Conservation (phyloP, 1,284 basidiomycete genomes). For the Malassezia globosa region DNA sequence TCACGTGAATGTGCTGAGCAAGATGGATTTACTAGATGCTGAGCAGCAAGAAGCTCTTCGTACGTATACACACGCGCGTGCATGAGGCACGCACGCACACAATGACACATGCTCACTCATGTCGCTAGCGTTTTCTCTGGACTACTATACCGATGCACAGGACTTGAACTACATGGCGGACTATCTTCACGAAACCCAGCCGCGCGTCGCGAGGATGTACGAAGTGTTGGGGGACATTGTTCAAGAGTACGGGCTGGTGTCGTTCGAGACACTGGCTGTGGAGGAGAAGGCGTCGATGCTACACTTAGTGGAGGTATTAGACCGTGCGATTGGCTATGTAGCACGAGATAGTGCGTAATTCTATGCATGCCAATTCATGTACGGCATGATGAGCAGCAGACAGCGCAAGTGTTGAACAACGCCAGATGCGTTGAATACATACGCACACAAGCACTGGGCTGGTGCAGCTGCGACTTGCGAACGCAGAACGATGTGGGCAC, state of each 20-base stretch:
- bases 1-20: constrained; percentile 91
- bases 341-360: constrained; percentile 3
- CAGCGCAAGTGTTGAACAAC: too few species aligned
- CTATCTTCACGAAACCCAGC: constrained; percentile 9
- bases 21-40: constrained; percentile 67
- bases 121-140: constrained; percentile 70
- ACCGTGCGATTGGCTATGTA: constrained; percentile 42
- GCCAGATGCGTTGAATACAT: too few species aligned
- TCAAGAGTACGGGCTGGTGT: constrained; percentile 86
- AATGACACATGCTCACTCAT: neutral
- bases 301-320: constrained; percentile 32
- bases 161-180: constrained; percentile 81
- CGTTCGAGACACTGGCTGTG: constrained; percentile 82
- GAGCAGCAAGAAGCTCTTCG: constrained; percentile 23
- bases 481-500: too few species aligned
- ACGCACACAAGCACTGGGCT: too few species aligned
- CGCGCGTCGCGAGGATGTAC: constrained; percentile 54
- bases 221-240: constrained; percentile 79
- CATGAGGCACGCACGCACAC: too few species aligned
- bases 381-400: neutral
- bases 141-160: constrained; percentile 96
- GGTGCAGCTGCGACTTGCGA: too few species aligned
- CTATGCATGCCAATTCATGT: constrained; percentile 6
- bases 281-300: constrained; percentile 43
- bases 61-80: constrained; percentile 16